These are phyloP conservation scores for Lyophyllum decastes DNA, from an alignment of 768 basidiomycete species.

Conservation along the genomic window DNA sequence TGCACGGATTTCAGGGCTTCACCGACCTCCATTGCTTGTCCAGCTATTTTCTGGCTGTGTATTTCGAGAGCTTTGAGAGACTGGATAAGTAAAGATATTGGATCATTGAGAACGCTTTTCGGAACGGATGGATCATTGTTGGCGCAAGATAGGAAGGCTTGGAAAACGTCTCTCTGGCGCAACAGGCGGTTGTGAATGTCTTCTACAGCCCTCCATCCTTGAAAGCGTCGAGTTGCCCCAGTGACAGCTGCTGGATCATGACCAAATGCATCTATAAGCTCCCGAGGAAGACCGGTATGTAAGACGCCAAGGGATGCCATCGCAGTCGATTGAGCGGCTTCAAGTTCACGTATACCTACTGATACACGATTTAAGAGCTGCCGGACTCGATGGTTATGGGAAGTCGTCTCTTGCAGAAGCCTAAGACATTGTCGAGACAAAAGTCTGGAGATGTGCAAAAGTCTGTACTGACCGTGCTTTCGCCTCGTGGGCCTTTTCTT, in stretches of 20 bases:
- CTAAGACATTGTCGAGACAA: constrained; percentile 32
- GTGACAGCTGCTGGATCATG: constrained; percentile 81
- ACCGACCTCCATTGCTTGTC: constrained; percentile 50
- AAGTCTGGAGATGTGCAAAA: neutral
- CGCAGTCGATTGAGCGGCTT: constrained; percentile 55
- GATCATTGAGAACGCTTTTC: constrained; percentile 52
- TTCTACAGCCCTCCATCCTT: constrained; percentile 74
- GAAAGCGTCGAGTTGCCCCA: constrained; percentile 57
- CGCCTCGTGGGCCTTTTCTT: constrained; percentile 54
- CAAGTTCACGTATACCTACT: constrained; percentile 63
- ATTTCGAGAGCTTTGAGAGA: constrained; percentile 52
- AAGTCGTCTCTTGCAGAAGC: constrained; percentile 55
- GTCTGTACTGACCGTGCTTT: constrained; percentile 51
- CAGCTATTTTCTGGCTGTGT: constrained; percentile 43
- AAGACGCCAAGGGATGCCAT: constrained; percentile 47
- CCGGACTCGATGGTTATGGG: constrained; percentile 68
- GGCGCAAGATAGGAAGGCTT: constrained; percentile 41
- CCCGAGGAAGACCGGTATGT: constrained; percentile 55
- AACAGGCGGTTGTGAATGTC: constrained; percentile 67
- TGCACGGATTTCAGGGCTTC: constrained; percentile 55
- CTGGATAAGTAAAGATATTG: constrained; percentile 50
- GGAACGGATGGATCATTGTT: constrained; percentile 21
- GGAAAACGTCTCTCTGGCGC: constrained; percentile 59
- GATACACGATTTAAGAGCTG: constrained; percentile 70
- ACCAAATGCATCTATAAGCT: constrained; percentile 71